Evolutionary conservation across 495 filamentous ascomycete genomes (phyloP).

Genomic region (Pseudevernia furfuracea): DNA sequence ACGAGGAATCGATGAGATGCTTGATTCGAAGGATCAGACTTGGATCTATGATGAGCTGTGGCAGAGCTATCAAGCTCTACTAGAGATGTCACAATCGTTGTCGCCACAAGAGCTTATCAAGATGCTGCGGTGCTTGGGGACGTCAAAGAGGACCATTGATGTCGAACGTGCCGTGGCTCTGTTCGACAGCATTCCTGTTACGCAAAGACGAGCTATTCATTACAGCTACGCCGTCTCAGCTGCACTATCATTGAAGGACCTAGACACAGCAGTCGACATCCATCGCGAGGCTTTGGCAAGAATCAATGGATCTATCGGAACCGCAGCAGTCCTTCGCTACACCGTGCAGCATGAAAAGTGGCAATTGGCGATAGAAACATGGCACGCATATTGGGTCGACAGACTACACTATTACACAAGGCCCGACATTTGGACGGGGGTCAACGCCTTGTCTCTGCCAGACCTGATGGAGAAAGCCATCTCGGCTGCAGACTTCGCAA

Average conservation of each 20-base stretch:
- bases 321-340: conserved; percentile 30
- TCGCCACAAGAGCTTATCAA: conserved; percentile 22
- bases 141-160: conserved; percentile 33
- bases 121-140: conserved; percentile 36
- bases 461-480: conserved; percentile 13
- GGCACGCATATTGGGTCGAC: conserved; percentile 17
- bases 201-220: conserved; percentile 32
- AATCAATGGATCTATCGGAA: conserved; percentile 26
- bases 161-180: conserved; percentile 35
- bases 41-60: conserved; percentile 29
- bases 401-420: conserved; percentile 11
- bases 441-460: conserved; percentile 18
- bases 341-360: conserved; percentile 35
- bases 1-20: conserved; percentile 17
- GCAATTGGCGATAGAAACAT: conserved; percentile 24
- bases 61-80: conserved; percentile 28
- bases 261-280: conserved; percentile 32
- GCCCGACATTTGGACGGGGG: conserved; percentile 20
- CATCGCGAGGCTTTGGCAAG: conserved; percentile 24
- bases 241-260: conserved; percentile 27
- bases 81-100: conserved; percentile 13
- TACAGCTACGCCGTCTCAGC: conserved; percentile 33
- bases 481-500: conserved; percentile 18
- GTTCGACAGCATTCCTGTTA: conserved; percentile 34
- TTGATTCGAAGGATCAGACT: conserved; percentile 16